phyloP scores from a whole-genome alignment of 2,329 filamentous ascomycete species.

The Apiospora rasikravindrae region DNA sequence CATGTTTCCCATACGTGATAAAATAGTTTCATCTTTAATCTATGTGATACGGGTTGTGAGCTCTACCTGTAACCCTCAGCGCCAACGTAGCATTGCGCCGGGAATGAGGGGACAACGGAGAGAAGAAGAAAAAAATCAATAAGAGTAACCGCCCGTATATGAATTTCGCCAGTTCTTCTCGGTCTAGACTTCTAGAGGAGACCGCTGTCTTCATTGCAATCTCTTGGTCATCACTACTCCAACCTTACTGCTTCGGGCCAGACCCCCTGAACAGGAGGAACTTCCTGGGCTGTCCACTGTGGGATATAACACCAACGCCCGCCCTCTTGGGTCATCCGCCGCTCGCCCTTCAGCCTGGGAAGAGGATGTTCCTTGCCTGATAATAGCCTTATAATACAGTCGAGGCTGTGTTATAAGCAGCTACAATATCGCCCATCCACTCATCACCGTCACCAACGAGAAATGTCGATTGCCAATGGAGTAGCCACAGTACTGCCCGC shows the following conservation, averaged over 20 bases:
- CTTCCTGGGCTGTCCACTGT: background rate
- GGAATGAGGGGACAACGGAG: background rate
- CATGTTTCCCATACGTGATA: background rate
- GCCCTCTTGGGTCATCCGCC: background rate
- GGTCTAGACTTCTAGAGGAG: background rate
- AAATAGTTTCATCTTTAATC: background rate
- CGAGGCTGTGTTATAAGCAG: background rate
- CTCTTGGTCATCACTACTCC: background rate
- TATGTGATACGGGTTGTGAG: background rate
- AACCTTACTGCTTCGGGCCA: background rate
- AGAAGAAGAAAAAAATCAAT: background rate
- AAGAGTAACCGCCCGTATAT: background rate
- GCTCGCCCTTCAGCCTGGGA: background rate
- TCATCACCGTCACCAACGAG: background rate
- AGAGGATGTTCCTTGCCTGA: background rate
- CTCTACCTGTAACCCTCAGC: no score
- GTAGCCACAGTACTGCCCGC: slow-evolving; percentile 14
- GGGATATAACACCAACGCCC: background rate
- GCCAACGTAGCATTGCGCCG: background rate
- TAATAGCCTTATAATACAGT: background rate
- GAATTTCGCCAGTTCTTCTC: background rate
- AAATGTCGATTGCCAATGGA: slow-evolving; percentile 11
- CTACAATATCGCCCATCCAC: background rate
- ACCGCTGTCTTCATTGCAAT: background rate
- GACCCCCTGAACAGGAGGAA: background rate